Conservation (phyloP, 306 rosid species). For the Medicago arabica region DNA sequence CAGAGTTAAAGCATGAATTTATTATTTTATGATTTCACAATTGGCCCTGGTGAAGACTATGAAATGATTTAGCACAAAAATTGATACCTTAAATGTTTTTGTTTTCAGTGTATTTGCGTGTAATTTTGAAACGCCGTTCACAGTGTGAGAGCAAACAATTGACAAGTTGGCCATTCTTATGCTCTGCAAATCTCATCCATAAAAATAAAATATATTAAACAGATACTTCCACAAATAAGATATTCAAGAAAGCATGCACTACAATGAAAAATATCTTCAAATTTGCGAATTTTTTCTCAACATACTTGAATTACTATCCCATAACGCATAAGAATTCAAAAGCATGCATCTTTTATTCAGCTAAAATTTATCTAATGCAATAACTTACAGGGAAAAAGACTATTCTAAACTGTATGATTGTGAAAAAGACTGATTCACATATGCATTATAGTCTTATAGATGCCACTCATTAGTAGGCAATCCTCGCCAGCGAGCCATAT, state of each 20-base stretch:
- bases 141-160: slow-evolving; percentile 65
- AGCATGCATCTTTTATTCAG: slow-evolving; percentile 34
- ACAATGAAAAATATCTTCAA: not conserved
- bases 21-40: slow-evolving; percentile 31
- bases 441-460: not conserved
- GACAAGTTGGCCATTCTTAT: slow-evolving; percentile 73
- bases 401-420: slow-evolving; percentile 16
- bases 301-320: slow-evolving; percentile 14
- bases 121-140: slow-evolving; percentile 74
- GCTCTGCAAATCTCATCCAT: slow-evolving; percentile 57
- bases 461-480: not conserved
- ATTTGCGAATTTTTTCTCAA: slow-evolving; percentile 23
- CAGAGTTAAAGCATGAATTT: slow-evolving; percentile 32
- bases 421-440: slow-evolving; percentile 2
- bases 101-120: slow-evolving; percentile 62
- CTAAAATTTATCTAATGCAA: not conserved
- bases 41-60: slow-evolving; percentile 30
- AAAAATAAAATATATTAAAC: slow-evolving; percentile 30
- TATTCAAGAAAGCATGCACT: slow-evolving; percentile 33
- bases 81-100: slow-evolving; percentile 66
- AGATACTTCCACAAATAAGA: slow-evolving; percentile 31
- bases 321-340: slow-evolving; percentile 8
- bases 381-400: slow-evolving; percentile 24
- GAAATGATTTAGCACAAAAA: slow-evolving; percentile 29
- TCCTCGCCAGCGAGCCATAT: slow-evolving; percentile 3